Conservation (phyloP, 2,329 filamentous ascomycete species). For the Geosmithia morbida region DNA sequence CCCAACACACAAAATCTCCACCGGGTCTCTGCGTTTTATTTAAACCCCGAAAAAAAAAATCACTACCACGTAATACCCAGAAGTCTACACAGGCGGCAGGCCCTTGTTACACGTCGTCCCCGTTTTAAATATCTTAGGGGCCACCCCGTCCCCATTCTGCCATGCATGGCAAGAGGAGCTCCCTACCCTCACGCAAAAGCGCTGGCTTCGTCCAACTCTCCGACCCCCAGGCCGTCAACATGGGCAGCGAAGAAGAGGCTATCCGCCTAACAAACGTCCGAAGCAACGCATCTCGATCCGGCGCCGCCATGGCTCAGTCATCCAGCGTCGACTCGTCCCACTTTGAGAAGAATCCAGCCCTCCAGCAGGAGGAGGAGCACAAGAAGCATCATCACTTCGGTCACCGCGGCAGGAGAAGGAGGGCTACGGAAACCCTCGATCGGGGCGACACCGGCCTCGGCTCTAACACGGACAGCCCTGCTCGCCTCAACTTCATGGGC, state of each 20-base stretch:
- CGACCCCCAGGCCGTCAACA: slow-evolving; percentile 14
- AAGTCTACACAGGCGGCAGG: background rate
- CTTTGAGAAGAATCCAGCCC: slow-evolving; percentile 19
- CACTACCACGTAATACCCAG: background rate
- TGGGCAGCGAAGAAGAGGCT: slow-evolving; percentile 22
- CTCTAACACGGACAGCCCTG: slow-evolving; percentile 39
- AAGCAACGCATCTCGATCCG: slow-evolving; percentile 35
- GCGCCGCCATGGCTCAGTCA: slow-evolving; percentile 29
- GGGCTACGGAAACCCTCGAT: slow-evolving; percentile 27
- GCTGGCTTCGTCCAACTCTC: slow-evolving; percentile 29
- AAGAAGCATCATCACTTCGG: slow-evolving; percentile 17
- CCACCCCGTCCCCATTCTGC: background rate
- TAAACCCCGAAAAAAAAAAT: background rate
- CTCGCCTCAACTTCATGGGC: slow-evolving; percentile 50
- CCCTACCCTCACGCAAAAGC: slow-evolving; percentile 12
- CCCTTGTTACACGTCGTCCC: background rate
- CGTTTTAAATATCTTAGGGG: background rate
- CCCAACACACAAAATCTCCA: background rate
- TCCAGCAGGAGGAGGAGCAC: slow-evolving; percentile 23
- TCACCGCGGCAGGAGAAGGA: slow-evolving; percentile 27
- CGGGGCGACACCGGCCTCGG: slow-evolving; percentile 29
- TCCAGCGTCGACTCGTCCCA: slow-evolving; percentile 17
- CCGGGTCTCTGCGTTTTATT: background rate
- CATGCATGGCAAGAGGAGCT: slow-evolving; percentile 5
- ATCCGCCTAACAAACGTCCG: slow-evolving; percentile 42